These are phyloP conservation scores for Phytophthora litchii DNA, from an alignment of 352 stramenopile species.

Conservation along the genomic window DNA sequence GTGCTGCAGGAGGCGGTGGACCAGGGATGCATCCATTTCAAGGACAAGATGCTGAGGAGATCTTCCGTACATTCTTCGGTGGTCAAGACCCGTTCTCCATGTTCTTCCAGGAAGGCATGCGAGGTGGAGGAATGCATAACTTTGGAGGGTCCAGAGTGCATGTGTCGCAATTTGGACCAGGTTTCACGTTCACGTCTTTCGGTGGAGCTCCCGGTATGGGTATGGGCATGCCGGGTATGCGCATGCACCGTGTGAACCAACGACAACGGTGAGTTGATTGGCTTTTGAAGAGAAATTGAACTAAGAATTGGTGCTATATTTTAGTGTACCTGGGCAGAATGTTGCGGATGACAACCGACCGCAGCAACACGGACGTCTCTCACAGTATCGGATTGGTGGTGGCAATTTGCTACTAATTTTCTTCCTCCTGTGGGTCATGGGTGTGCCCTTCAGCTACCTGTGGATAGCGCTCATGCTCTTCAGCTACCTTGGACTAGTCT, in stretches of 20 bases:
- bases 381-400: slow-evolving; percentile 66
- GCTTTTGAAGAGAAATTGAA: not conserved
- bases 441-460: slow-evolving; percentile 77
- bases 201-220: slow-evolving; percentile 56
- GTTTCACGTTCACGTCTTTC: slow-evolving; percentile 81
- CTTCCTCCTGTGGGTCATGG: slow-evolving; percentile 83
- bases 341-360: slow-evolving; percentile 34
- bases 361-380: slow-evolving; percentile 45
- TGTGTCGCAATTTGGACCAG: slow-evolving; percentile 79
- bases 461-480: slow-evolving; percentile 82
- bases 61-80: slow-evolving; percentile 84
- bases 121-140: slow-evolving; percentile 50
- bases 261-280: slow-evolving; percentile 45
- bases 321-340: slow-evolving; percentile 38
- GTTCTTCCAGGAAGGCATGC: slow-evolving; percentile 83
- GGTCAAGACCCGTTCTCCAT: slow-evolving; percentile 84
- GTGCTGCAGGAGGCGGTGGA: slow-evolving; percentile 37
- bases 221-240: slow-evolving; percentile 61
- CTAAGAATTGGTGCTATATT: slow-evolving; percentile 8
- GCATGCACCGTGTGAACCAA: slow-evolving; percentile 53
- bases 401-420: slow-evolving; percentile 79
- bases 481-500: slow-evolving; percentile 77
- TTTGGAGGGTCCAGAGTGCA: slow-evolving; percentile 66
- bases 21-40: slow-evolving; percentile 63
- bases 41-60: slow-evolving; percentile 78